Evolutionary conservation across 2,329 filamentous ascomycete genomes (phyloP), one percentile per base, ranked within the genome.

Genomic region (Colletotrichum nymphaeae): DNA sequence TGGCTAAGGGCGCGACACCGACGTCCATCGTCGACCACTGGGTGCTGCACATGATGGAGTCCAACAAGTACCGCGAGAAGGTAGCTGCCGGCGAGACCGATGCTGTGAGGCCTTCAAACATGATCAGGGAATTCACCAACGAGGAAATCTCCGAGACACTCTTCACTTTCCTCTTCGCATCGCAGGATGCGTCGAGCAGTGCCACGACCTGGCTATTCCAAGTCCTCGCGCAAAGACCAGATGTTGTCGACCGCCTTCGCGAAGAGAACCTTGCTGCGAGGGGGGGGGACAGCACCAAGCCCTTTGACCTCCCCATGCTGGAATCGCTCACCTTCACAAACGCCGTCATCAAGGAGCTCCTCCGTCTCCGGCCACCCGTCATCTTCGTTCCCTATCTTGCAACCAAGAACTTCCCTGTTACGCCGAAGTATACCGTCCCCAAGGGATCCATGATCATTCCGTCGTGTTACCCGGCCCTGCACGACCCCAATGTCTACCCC

Each of bases 1-100:
- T 95, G 92, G 89, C 91, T 71, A 86, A 89, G 46, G 93, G 93
- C 74, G 92, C 91, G 46, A 84, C 90, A 76, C 87, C 93, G 19
- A 90, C 88, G 30, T 95, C 93, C 80, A 94, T 94, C 77, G 90
- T 95, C 79, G 93, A 95, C 80, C 91, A 91, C 52, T 95, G 94
- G 94, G 87, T 95, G 67, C 87, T 90, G 77, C 86, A 89, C 73
- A 95, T 95, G 91, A 89, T 93, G 78, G 91, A 93, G 69, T 94
- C 92, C 0, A 88, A 93, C 76, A 84, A 83, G 57, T 95, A 95
- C 82, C 87, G 88, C 52, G 88, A 92, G 75, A 88, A 88, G 69
- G 79, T 94, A 42, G 92, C 89, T 2, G 88, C 89, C 62, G 93
- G 93, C 30, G 80, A 83, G 4, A 73, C 59, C 0, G 69, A 79